Percentiles rank a stretch among this genome's conserved stretches.
These are phyloP conservation scores for Podaxis sp. DNA, from an alignment of 768 basidiomycete species.

Conservation along the genomic window DNA sequence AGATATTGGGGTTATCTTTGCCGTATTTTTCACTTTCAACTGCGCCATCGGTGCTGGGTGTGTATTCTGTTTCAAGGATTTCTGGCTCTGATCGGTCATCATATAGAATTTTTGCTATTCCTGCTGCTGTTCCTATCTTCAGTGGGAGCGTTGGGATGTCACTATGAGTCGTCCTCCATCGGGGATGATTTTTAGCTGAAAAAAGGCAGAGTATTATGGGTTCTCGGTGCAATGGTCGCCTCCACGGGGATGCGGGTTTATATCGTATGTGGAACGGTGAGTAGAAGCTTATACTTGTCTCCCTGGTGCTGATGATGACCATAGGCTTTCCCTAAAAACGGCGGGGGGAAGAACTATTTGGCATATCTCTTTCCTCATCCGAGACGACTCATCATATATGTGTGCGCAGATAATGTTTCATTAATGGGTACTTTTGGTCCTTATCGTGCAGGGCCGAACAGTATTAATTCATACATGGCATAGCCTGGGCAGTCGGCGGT, in stretches of 20 bases:
- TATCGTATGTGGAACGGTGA: slow-evolving; percentile 34
- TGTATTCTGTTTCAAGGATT: not conserved
- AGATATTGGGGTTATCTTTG: slow-evolving; percentile 30
- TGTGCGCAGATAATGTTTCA: slow-evolving; percentile 48
- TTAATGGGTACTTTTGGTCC: slow-evolving; percentile 31
- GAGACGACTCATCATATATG: slow-evolving; percentile 41
- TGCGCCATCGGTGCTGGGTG: slow-evolving; percentile 37
- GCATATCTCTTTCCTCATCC: slow-evolving; percentile 56
- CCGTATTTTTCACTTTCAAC: slow-evolving; percentile 37
- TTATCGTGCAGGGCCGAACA: not conserved
- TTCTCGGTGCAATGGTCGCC: slow-evolving; percentile 36
- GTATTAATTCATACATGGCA: not conserved
- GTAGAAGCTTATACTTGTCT: slow-evolving; percentile 10
- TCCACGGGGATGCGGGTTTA: slow-evolving; percentile 35
- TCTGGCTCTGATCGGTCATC: not conserved
- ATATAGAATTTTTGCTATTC: slow-evolving; percentile 36
- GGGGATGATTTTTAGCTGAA: not conserved
- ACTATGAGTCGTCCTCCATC: slow-evolving; percentile 20
- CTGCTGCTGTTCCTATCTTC: slow-evolving; percentile 29
- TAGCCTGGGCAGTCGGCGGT: slow-evolving; percentile 31
- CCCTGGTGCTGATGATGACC: not conserved
- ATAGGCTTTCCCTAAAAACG: slow-evolving; percentile 52
- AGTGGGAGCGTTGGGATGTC: slow-evolving; percentile 35
- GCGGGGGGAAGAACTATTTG: slow-evolving; percentile 66
- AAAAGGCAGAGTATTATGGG: slow-evolving; percentile 32